Percentiles rank a stretch among this genome's conserved stretches.
phyloP scores from a whole-genome alignment of 2,329 filamentous ascomycete genomes.

The Tolypocladium album region DNA sequence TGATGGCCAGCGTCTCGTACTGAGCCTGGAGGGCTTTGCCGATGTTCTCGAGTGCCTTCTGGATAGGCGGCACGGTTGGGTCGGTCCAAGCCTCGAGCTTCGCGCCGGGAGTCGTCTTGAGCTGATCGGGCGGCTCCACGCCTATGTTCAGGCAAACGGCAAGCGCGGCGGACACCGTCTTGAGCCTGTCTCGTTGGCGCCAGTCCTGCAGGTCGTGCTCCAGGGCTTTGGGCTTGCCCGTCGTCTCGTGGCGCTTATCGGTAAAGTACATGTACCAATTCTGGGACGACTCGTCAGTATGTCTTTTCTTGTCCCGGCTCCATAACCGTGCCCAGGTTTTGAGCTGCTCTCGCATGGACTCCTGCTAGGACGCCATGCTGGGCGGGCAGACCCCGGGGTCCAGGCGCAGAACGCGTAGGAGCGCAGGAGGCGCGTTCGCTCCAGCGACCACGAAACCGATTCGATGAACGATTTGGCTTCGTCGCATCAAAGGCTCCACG shows the following conservation, averaged over 20 bases:
- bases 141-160: conserved; percentile 95
- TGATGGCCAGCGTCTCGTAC: conserved; percentile 88
- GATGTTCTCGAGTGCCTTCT: conserved; percentile 86
- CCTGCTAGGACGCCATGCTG: neutral
- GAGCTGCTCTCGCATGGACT: conserved; percentile 1
- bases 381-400: neutral
- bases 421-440: neutral
- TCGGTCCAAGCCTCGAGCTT: conserved; percentile 97
- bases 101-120: conserved; percentile 88
- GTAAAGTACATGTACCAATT: conserved; percentile 99
- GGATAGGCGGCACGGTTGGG: conserved; percentile 66
- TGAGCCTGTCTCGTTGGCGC: conserved; percentile 92
- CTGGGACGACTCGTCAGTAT: conserved; percentile 29
- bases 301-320: neutral
- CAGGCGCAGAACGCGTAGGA: neutral
- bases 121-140: conserved; percentile 91
- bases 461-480: neutral
- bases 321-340: neutral
- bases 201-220: conserved; percentile 71
- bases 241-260: conserved; percentile 93
- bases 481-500: neutral
- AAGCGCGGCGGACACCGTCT: conserved; percentile 91
- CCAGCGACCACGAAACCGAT: neutral
- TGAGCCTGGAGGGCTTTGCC: conserved; percentile 93
- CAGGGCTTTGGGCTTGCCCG: conserved; percentile 69